Percentiles rank a stretch among this genome's conserved stretches.
phyloP scores from a whole-genome alignment of 2,329 filamentous ascomycete genomes.

The Sporothrix protearum region DNA sequence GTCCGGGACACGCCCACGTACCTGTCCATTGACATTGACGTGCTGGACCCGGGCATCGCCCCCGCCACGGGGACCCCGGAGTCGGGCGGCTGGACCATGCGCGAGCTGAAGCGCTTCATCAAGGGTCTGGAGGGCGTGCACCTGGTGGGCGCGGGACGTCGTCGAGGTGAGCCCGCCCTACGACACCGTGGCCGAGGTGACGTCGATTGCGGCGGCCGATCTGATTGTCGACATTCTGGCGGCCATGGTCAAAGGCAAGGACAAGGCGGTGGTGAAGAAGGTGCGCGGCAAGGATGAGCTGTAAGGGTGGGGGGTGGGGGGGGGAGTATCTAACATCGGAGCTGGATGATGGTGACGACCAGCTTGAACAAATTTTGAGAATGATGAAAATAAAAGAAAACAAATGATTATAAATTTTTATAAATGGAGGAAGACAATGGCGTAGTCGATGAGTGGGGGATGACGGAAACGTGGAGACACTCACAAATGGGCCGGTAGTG shows the following conservation, averaged over 20 bases:
- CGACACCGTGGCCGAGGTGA: slow-evolving; percentile 47
- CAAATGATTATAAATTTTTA: too few species aligned
- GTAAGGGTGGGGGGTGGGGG: slow-evolving; percentile 3
- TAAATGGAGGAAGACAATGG: too few species aligned
- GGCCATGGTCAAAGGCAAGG: slow-evolving; percentile 21
- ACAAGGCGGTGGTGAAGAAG: neutral
- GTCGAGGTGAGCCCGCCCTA: slow-evolving; percentile 85
- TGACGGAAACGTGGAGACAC: too few species aligned
- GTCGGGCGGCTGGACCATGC: slow-evolving; percentile 83
- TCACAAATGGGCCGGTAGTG: too few species aligned
- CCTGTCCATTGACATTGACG: slow-evolving; percentile 35
- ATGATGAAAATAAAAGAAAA: too few species aligned
- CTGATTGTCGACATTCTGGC: slow-evolving; percentile 26
- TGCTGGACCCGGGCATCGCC: slow-evolving; percentile 37
- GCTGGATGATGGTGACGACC: too few species aligned
- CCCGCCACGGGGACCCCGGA: slow-evolving; percentile 74
- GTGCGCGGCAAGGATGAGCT: slow-evolving; percentile 17
- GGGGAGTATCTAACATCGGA: too few species aligned
- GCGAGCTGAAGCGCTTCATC: slow-evolving; percentile 79
- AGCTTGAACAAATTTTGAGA: too few species aligned
- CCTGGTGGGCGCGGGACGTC: slow-evolving; percentile 77
- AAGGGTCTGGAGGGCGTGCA: slow-evolving; percentile 78
- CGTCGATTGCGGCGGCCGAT: slow-evolving; percentile 24
- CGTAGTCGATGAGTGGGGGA: too few species aligned
- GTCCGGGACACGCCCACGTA: slow-evolving; percentile 44